Percentiles rank a stretch among this genome's conserved stretches.
These are phyloP conservation scores for Paracoccidioides lutzii DNA, from an alignment of 2,329 filamentous ascomycete species.

Conservation along the genomic window DNA sequence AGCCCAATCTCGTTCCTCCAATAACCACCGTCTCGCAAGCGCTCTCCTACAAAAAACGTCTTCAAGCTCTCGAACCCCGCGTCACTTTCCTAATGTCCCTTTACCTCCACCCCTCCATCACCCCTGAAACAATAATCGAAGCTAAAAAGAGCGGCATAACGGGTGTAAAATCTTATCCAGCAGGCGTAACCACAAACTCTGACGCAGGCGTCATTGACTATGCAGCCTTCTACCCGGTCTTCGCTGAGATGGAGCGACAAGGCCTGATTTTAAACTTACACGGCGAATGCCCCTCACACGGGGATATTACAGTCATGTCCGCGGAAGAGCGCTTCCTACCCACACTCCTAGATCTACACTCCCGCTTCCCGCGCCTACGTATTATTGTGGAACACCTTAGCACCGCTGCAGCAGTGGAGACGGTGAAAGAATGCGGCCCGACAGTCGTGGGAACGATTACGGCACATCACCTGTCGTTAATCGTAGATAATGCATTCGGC, in stretches of 20 bases:
- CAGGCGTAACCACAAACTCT: conserved; percentile 47
- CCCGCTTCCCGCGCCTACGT: conserved; percentile 50
- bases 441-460: conserved; percentile 69
- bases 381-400: conserved; percentile 72
- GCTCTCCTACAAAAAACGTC: conserved; percentile 50
- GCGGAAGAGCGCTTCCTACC: conserved; percentile 70
- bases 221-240: conserved; percentile 44
- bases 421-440: conserved; percentile 62
- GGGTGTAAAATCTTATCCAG: conserved; percentile 45
- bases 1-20: conserved; percentile 55
- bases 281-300: conserved; percentile 59
- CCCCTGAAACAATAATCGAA: conserved; percentile 55
- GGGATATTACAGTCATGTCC: conserved; percentile 47
- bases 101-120: conserved; percentile 52
- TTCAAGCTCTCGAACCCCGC: conserved; percentile 47
- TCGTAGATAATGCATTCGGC: conserved; percentile 59
- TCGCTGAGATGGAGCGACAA: conserved; percentile 77
- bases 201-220: conserved; percentile 36
- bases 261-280: conserved; percentile 85
- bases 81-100: conserved; percentile 64
- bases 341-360: conserved; percentile 59
- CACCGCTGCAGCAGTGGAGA: conserved; percentile 64
- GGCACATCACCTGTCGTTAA: conserved; percentile 72
- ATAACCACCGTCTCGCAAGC: conserved; percentile 50
- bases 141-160: conserved; percentile 59